phyloP scores from a whole-genome alignment of 2,329 filamentous ascomycete species.

The Aspergillus sp. region DNA sequence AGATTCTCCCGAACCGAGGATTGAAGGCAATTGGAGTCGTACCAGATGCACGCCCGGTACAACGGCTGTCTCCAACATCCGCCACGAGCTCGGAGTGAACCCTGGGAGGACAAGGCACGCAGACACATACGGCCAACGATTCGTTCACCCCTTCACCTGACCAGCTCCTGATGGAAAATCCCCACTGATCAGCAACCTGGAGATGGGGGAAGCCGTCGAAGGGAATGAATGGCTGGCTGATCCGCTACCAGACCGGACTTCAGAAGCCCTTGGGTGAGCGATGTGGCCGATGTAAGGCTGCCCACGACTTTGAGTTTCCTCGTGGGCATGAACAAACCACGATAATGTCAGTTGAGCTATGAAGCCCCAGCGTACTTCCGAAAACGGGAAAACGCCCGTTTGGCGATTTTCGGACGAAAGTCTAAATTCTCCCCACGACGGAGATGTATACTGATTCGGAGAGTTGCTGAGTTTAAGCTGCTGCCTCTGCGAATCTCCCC shows the following conservation, averaged over 20 bases:
- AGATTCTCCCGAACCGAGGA: constrained; percentile 11
- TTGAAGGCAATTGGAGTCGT: constrained; percentile 13
- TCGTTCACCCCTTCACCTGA: constrained; percentile 2
- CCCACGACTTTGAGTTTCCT: not conserved
- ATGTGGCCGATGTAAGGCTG: constrained; percentile 1
- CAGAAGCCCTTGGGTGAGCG: not conserved
- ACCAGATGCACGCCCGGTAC: constrained; percentile 3
- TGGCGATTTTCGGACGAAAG: constrained; percentile 3
- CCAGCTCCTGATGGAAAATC: not conserved
- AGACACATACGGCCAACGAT: not conserved
- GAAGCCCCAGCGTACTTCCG: constrained; percentile 5
- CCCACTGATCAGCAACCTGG: constrained; percentile 9
- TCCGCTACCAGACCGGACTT: not conserved
- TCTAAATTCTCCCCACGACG: not conserved
- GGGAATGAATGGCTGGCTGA: not conserved
- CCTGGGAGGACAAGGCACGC: not conserved
- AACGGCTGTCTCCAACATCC: constrained; percentile 13
- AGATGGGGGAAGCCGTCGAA: not conserved
- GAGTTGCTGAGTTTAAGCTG: constrained; percentile 1
- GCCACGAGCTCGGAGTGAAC: not conserved
- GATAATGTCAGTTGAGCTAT: not conserved
- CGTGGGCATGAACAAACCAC: not conserved
- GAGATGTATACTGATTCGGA: not conserved
- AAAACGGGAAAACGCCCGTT: constrained; percentile 8
- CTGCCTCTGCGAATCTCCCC: not conserved